These are phyloP conservation scores for Hypoxylon sp. DNA, from an alignment of 2,329 filamentous ascomycete genomes.

Conservation along the genomic window DNA sequence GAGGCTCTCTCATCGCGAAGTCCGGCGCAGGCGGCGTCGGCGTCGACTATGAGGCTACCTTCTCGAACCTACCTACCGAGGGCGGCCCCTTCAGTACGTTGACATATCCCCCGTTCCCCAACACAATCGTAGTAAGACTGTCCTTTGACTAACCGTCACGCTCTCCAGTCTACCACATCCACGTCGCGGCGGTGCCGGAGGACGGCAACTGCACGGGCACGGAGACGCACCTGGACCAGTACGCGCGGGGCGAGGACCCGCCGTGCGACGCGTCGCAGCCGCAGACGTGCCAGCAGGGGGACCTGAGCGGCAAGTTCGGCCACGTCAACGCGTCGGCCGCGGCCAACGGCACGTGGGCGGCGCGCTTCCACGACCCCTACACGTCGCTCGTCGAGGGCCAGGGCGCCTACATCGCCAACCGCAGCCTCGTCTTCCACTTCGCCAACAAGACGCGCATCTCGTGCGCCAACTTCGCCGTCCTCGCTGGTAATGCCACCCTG, in stretches of 20 bases:
- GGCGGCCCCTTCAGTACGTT: slow-evolving; percentile 68
- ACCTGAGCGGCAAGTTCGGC: slow-evolving; percentile 78
- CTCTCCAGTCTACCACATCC: slow-evolving; percentile 73
- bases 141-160: slow-evolving; percentile 27
- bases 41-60: slow-evolving; percentile 61
- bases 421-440: slow-evolving; percentile 70
- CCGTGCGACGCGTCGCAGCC: slow-evolving; percentile 66
- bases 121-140: not conserved
- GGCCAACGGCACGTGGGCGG: too few relatives aligned
- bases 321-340: slow-evolving; percentile 57
- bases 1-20: slow-evolving; percentile 59
- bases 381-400: slow-evolving; percentile 60
- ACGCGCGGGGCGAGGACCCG: slow-evolving; percentile 66
- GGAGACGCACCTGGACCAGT: slow-evolving; percentile 75
- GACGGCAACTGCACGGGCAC: slow-evolving; percentile 77
- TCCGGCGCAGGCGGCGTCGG: slow-evolving; percentile 60
- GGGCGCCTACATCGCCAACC: slow-evolving; percentile 69
- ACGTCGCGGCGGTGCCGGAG: slow-evolving; percentile 67
- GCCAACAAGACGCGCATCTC: slow-evolving; percentile 69
- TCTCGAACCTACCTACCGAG: slow-evolving; percentile 65
- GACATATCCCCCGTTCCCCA: not conserved
- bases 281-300: slow-evolving; percentile 76
- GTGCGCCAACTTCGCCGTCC: slow-evolving; percentile 66
- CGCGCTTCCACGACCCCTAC: slow-evolving; percentile 66
- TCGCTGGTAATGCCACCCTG: slow-evolving; percentile 29